Base-by-base conservation (phyloP, 805 yeast species). In the Candida parachauliodes region DNA sequence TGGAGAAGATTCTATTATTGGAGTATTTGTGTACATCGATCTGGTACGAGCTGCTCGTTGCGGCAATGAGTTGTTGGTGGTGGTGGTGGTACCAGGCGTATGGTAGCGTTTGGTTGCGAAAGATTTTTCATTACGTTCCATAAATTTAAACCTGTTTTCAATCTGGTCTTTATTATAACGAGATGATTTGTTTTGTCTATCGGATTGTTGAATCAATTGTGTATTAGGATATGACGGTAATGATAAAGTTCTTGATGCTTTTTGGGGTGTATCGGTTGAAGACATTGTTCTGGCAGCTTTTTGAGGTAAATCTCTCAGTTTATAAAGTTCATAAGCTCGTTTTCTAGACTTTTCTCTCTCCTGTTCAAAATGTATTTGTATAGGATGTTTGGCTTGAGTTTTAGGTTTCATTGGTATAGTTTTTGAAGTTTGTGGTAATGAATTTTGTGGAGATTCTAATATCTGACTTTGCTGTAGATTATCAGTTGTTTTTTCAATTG, bases 271-370 rank as follows among this genome's bases (percentile, higher is more conserved):
- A 15, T 38, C 32, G n/a, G 74, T 72, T 36, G 68, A 53, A 1
- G 72, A 66, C 40, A 62, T 65, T 2, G 74, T 68, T 38, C 74
- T 52, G 3, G 72, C 62, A 5, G 74, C 74, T 48, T 67, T 67
- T 18, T 52, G 52, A 1, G 70, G 43, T 8, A 43, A 30, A 15
- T 38, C 32, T 10, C 9, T n/a, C 22, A 17, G 20, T 28, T 20
- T 28, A 20, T 7, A 10, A 22, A 22, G 37, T 5, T 19, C 31
- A 16, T 3, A 19, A 17, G 26, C 26, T 38, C 37, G 34, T 20
- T 38, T 32, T 14, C 29, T 34, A 18, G 14, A 10, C 16, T 19
- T 34, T 21, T 25, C 29, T 20, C 29, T 25, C 27, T 34, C 37
- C 11, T 11, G 5, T 25, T 32, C 29, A 11, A 25, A 19, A 24